phyloP scores from a whole-genome alignment of 2,329 filamentous ascomycete species.

The Teratosphaeria gauchensis region DNA sequence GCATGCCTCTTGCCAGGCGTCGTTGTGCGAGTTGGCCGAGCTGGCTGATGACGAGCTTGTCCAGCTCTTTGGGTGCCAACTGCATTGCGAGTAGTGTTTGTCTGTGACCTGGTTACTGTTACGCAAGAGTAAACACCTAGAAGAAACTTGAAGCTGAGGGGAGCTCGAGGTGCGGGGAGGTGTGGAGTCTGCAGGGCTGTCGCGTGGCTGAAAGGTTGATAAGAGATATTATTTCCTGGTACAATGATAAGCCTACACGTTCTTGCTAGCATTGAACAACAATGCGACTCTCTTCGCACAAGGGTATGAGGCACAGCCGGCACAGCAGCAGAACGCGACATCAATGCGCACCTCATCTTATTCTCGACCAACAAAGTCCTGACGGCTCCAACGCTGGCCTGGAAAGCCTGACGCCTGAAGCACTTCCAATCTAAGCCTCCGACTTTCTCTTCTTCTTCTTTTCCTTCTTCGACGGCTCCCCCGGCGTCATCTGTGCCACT shows the following conservation, averaged over 20 bases:
- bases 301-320: background rate
- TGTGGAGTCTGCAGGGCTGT: background rate
- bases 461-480: slow-evolving; percentile 17
- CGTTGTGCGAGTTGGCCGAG: slow-evolving; percentile 79
- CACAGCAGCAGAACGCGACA: background rate
- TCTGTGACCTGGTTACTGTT: slow-evolving; percentile 5
- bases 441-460: slow-evolving; percentile 26
- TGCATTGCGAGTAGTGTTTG: slow-evolving; percentile 24
- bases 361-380: background rate
- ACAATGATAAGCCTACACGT: background rate
- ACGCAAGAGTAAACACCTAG: slow-evolving; percentile 5
- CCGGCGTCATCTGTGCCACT: slow-evolving; percentile 23
- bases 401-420: background rate
- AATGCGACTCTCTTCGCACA: background rate
- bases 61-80: slow-evolving; percentile 53
- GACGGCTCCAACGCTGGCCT: no score
- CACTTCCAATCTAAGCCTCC: slow-evolving; percentile 5
- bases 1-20: slow-evolving; percentile 76
- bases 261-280: background rate
- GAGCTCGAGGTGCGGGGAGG: background rate
- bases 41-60: slow-evolving; percentile 91
- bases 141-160: background rate
- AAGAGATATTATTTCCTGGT: background rate
- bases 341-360: background rate
- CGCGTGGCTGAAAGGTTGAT: background rate